Percentiles rank a stretch among this genome's conserved stretches.
phyloP scores from a whole-genome alignment of 2,329 filamentous ascomycete species.

The Balansia obtecta region DNA sequence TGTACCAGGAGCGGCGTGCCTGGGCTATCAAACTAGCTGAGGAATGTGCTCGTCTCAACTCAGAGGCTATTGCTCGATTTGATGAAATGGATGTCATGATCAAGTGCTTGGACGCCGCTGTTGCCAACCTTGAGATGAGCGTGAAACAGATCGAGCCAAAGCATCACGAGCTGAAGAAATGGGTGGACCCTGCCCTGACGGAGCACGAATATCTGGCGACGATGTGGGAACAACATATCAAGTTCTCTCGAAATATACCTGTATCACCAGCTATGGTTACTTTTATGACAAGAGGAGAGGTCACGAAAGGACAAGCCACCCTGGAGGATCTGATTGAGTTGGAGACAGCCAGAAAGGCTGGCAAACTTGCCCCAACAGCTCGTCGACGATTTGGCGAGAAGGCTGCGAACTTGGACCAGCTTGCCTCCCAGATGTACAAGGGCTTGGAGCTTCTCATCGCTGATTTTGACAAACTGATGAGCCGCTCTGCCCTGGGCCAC shows the following conservation, averaged over 20 bases:
- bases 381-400: slow-evolving; percentile 48
- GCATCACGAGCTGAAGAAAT: slow-evolving; percentile 56
- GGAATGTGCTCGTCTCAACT: slow-evolving; percentile 54
- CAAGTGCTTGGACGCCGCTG: slow-evolving; percentile 69
- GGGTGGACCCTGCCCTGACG: slow-evolving; percentile 53
- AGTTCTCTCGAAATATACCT: slow-evolving; percentile 49
- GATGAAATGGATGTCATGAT: slow-evolving; percentile 65
- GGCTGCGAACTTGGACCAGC: slow-evolving; percentile 47
- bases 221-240: slow-evolving; percentile 57
- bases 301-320: slow-evolving; percentile 38
- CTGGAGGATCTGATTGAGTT: slow-evolving; percentile 67
- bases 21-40: slow-evolving; percentile 67
- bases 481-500: slow-evolving; percentile 42
- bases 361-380: slow-evolving; percentile 46
- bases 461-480: slow-evolving; percentile 47
- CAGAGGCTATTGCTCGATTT: slow-evolving; percentile 51
- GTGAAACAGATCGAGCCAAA: slow-evolving; percentile 61
- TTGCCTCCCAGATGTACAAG: slow-evolving; percentile 45
- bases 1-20: slow-evolving; percentile 67
- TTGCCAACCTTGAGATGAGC: slow-evolving; percentile 71
- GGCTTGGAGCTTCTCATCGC: slow-evolving; percentile 49
- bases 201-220: slow-evolving; percentile 54
- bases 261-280: slow-evolving; percentile 54
- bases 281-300: slow-evolving; percentile 44
- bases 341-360: slow-evolving; percentile 60